Conservation (phyloP, 345 rosid species). For the Bruguiera gymnorhiza region DNA sequence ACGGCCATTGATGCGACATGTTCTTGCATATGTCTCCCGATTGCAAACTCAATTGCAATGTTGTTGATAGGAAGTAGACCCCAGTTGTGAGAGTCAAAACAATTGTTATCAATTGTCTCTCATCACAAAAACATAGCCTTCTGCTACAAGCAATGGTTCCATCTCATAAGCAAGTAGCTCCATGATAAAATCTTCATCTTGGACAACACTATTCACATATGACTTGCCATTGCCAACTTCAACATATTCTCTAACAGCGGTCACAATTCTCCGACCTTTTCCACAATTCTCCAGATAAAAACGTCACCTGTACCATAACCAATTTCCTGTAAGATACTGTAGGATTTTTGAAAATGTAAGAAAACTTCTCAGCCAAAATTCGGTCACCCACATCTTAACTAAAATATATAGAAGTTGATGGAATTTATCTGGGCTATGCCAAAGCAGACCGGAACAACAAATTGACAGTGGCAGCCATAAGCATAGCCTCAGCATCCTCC, state of each 20-base stretch:
- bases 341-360: conserved; percentile 73
- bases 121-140: conserved; percentile 77
- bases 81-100: conserved; percentile 92
- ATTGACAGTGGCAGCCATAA: conserved; percentile 70
- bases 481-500: conserved; percentile 79
- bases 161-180: conserved; percentile 62
- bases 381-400: conserved; percentile 84
- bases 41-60: conserved; percentile 91
- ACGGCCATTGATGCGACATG: conserved; percentile 91
- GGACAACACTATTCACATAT: conserved; percentile 55
- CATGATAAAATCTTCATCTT: conserved; percentile 61
- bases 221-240: conserved; percentile 70
- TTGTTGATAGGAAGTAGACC: no score
- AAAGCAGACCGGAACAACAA: conserved; percentile 63
- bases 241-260: conserved; percentile 64
- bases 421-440: conserved; percentile 85
- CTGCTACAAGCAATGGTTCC: conserved; percentile 50
- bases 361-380: conserved; percentile 85
- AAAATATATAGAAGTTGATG: conserved; percentile 74
- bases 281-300: conserved; percentile 85
- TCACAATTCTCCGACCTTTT: conserved; percentile 17
- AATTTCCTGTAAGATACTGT: conserved; percentile 44
- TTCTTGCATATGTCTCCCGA: conserved; percentile 96
- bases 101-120: conserved; percentile 88
- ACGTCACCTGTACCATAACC: conserved; percentile 33